Base-by-base conservation (phyloP, 75 land plant genomes). In the Selaginella tamariscina region DNA sequence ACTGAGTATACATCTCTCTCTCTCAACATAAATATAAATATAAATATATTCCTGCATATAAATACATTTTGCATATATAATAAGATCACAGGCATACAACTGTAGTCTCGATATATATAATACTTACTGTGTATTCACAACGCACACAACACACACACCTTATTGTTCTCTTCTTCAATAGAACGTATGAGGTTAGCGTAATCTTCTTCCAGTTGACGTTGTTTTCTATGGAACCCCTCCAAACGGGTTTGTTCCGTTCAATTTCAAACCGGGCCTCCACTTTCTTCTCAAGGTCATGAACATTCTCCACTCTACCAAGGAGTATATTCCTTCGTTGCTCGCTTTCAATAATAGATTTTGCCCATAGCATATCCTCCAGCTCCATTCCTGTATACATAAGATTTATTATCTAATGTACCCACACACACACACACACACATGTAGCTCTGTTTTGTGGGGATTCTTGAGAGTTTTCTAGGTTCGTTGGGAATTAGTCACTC, bases 291-390 rank as follows among this genome's bases (percentile, higher is more conserved):
- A 73, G 65, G 15, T 67, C 70, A 1, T 67, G 24, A 0, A 73
- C 56, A 20, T 1, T 29, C 44, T 56, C 70, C n/a, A 18, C 55
- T 26, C 15, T 55, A 2, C 75, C 75, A 0, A 21, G 2, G 18
- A 64, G 32, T 1, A 49, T 29, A 29, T 66, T 65, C 56, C 24
- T 63, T 13, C 68, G 31, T 55, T 72, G 74, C 24, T 72, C 56
- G 27, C 1, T 28, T 33, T 72, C 74, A 0, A 72, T 65, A 15
- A 54, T 54, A 29, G 30, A 21, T 66, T 55, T 44, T 0, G 74
- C 74, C 74, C 74, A 72, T 1, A 54, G 18, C n/a, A 22, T 49
- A n/a, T 68, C 70, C 29, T 66, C 32, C 15, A 39, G 24, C 27
- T 44, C 74, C 26, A 31, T 32, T 44, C 49, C 22, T 1, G 26